Percentiles rank a stretch among this genome's conserved stretches.
These are phyloP conservation scores for Diplodia intermedia DNA, from an alignment of 2,329 filamentous ascomycete genomes.

Conservation along the genomic window DNA sequence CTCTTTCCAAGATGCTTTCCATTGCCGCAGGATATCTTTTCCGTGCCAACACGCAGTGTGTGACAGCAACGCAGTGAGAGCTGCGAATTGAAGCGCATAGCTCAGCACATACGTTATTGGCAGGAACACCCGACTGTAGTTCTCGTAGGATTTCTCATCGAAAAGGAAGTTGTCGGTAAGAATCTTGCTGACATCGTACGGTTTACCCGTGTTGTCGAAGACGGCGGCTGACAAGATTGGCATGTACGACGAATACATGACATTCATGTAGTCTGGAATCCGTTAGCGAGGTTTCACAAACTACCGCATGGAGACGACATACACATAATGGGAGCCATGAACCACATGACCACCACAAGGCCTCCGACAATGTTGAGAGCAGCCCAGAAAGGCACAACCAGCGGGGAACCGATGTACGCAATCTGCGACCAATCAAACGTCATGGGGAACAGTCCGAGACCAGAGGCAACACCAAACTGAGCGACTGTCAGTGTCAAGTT, in stretches of 20 bases:
- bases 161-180: slow-evolving; percentile 80
- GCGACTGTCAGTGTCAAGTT: neutral
- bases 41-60: slow-evolving; percentile 88
- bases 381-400: slow-evolving; percentile 86
- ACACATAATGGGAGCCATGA: slow-evolving; percentile 77
- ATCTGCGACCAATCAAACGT: slow-evolving; percentile 94
- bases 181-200: slow-evolving; percentile 83
- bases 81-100: slow-evolving; percentile 86
- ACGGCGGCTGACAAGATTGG: slow-evolving; percentile 84
- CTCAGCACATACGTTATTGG: slow-evolving; percentile 88
- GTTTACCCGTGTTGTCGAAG: slow-evolving; percentile 81
- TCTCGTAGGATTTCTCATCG: slow-evolving; percentile 75
- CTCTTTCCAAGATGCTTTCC: slow-evolving; percentile 72
- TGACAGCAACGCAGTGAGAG: slow-evolving; percentile 77
- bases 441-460: slow-evolving; percentile 80
- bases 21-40: slow-evolving; percentile 79
- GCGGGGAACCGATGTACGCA: slow-evolving; percentile 82
- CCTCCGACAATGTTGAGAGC: slow-evolving; percentile 84
- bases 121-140: slow-evolving; percentile 84
- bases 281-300: slow-evolving; percentile 32
- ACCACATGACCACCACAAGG: slow-evolving; percentile 83
- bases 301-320: slow-evolving; percentile 35
- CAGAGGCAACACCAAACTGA: slow-evolving; percentile 80
- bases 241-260: slow-evolving; percentile 83
- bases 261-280: slow-evolving; percentile 70